phyloP scores from a whole-genome alignment of 1,284 basidiomycete species.

The Boletus semigastroideus region DNA sequence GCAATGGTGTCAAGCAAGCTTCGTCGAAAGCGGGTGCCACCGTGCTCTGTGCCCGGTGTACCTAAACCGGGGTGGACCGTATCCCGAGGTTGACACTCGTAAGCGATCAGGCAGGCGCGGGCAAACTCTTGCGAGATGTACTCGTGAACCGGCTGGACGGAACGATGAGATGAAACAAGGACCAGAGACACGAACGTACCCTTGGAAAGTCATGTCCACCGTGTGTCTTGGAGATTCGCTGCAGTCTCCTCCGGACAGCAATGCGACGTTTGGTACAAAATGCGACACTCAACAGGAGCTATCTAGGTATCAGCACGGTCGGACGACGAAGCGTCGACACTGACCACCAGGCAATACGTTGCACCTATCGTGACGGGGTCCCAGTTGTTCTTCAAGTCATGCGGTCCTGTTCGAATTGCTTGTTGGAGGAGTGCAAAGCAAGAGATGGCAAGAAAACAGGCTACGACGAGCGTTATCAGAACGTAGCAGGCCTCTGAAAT shows the following conservation, averaged over 20 bases:
- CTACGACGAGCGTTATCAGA: constrained; percentile 52
- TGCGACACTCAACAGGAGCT: constrained; percentile 50
- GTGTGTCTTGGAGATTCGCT: constrained; percentile 72
- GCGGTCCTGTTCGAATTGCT: constrained; percentile 61
- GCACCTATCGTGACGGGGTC: constrained; percentile 64
- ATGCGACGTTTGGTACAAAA: constrained; percentile 68
- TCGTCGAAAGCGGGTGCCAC: constrained; percentile 61
- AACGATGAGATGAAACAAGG: neutral
- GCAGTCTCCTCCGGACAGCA: constrained; percentile 58
- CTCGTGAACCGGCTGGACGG: constrained; percentile 60
- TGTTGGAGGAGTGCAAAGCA: constrained; percentile 64
- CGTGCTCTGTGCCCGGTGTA: constrained; percentile 60
- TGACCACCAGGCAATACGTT: constrained; percentile 64
- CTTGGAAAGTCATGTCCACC: constrained; percentile 70
- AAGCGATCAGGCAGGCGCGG: constrained; percentile 72
- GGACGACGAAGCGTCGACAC: constrained; percentile 21
- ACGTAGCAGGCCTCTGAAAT: constrained; percentile 42
- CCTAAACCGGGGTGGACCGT: constrained; percentile 82
- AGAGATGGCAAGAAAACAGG: constrained; percentile 59
- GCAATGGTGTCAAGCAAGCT: constrained; percentile 64
- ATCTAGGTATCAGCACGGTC: constrained; percentile 30
- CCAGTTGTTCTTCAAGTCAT: constrained; percentile 57
- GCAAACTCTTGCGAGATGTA: constrained; percentile 80
- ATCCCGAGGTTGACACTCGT: constrained; percentile 74
- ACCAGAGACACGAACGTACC: constrained; percentile 41